Base-by-base conservation (phyloP, 345 rosid species). In the Acer yangbiense region DNA sequence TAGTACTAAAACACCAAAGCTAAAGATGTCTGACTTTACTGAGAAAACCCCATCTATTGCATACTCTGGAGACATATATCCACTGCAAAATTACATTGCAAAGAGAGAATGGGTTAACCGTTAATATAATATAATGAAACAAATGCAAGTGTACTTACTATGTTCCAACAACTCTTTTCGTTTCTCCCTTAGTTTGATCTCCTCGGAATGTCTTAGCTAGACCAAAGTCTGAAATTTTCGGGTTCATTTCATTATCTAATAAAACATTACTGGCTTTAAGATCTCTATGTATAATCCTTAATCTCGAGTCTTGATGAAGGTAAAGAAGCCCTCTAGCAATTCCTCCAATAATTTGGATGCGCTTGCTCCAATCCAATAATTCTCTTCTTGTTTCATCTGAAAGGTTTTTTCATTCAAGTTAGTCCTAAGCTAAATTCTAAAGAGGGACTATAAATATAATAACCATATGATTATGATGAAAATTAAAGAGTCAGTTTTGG, bases 21-120 rank as follows among this genome's bases (percentile, higher is more conserved):
- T 85, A 32, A 88, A 86, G 43, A 83, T 87, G 18, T 86, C 87
- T 0, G 84, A 86, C 70, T 85, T 87, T 18, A 77, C 74, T 1
- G 91, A 85, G 79, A 85, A 88, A 9, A 78, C 73, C 5, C 88
- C 91, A 65, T 86, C 89, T 50, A 86, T 82, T 9, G 86, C 88
- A 57, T 88, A 88, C 73, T 88, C 91, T 2, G 87, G 89, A 14
- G 91, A 78, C 88, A 88, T 88, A 57, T 86, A 88, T 35, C 89
- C 89, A 72, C 88, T 83, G 81, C 62, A 76, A 25, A 18, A 27
- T 44, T 10, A 23, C 32, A 68, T 11, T 72, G 6, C 9, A 29
- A 29, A 48, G 8, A 27, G 9, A 20, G 1, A 23, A 20, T 44
- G 20, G 21, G 32, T 71, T 39, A 3, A 16, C 8, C 10, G 39